These are phyloP conservation scores for Lachancea sp. DNA, from an alignment of 805 yeast species.

Conservation along the genomic window DNA sequence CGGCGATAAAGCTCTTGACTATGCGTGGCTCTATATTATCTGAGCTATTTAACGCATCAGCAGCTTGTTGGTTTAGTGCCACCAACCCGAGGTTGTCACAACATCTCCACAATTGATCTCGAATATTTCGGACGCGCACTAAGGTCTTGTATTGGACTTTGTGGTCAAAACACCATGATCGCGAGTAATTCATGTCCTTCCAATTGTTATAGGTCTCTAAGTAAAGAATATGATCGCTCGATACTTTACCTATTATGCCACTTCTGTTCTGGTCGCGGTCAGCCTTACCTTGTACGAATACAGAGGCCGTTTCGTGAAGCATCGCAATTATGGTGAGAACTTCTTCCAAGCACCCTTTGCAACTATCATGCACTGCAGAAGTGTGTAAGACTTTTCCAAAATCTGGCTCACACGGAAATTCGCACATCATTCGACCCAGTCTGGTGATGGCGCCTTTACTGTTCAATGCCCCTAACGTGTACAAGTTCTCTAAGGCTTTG, in stretches of 20 bases:
- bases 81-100: slow-evolving; percentile 39
- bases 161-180: slow-evolving; percentile 80
- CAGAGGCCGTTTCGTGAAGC: slow-evolving; percentile 69
- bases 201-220: slow-evolving; percentile 74
- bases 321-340: slow-evolving; percentile 71
- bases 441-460: slow-evolving; percentile 71
- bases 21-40: slow-evolving; percentile 14
- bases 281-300: slow-evolving; percentile 38
- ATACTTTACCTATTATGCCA: slow-evolving; percentile 46
- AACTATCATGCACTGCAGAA: slow-evolving; percentile 43
- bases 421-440: slow-evolving; percentile 80
- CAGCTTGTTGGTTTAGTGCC: slow-evolving; percentile 16
- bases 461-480: slow-evolving; percentile 80
- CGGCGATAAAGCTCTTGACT: slow-evolving; percentile 26
- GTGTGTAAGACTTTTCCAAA: slow-evolving; percentile 68
- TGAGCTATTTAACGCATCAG: neutral
- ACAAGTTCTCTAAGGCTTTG: slow-evolving; percentile 73
- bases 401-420: slow-evolving; percentile 88
- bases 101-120: slow-evolving; percentile 59
- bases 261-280: slow-evolving; percentile 28
- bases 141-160: slow-evolving; percentile 72
- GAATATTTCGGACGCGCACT: slow-evolving; percentile 58
- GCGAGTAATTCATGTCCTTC: slow-evolving; percentile 59
- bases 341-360: slow-evolving; percentile 54
- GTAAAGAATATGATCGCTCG: slow-evolving; percentile 72